A percentile compares a stretch with the other conserved stretches of the same genome.
Conservation (phyloP, 768 basidiomycete genomes). For the Tulasnella sp. region DNA sequence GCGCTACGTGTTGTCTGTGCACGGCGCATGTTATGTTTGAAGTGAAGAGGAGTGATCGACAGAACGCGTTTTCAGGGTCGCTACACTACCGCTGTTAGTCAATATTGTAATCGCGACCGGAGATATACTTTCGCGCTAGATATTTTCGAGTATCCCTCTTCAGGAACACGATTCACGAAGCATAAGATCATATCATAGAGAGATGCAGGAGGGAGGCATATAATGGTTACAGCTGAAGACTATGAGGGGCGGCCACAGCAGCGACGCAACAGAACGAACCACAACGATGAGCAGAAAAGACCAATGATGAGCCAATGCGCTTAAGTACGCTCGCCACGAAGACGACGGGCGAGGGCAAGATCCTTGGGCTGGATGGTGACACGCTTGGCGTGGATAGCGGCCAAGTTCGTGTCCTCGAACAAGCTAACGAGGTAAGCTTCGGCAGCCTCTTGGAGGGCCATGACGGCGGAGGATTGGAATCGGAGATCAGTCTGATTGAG, state of each 20-base stretch:
- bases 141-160: too few relatives aligned
- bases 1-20: slow-evolving; percentile 1
- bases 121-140: too few relatives aligned
- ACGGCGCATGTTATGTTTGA: not conserved
- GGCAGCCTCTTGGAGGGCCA: slow-evolving; percentile 87
- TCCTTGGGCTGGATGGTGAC: slow-evolving; percentile 85
- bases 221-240: too few relatives aligned
- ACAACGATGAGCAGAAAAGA: not conserved
- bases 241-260: too few relatives aligned
- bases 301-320: not conserved
- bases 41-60: too few relatives aligned
- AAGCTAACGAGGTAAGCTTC: slow-evolving; percentile 82
- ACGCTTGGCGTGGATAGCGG: slow-evolving; percentile 83
- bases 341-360: slow-evolving; percentile 74
- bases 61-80: too few relatives aligned
- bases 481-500: slow-evolving; percentile 65
- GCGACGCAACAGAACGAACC: not conserved
- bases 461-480: slow-evolving; percentile 92
- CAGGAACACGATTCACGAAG: too few relatives aligned
- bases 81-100: too few relatives aligned
- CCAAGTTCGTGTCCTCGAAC: slow-evolving; percentile 86
- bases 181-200: too few relatives aligned
- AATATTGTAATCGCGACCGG: too few relatives aligned
- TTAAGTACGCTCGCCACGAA: slow-evolving; percentile 60
- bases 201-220: too few relatives aligned